Evolutionary conservation across 2,329 filamentous ascomycete species (phyloP).

Genomic region (Paraphaeosphaeria sporulosa): DNA sequence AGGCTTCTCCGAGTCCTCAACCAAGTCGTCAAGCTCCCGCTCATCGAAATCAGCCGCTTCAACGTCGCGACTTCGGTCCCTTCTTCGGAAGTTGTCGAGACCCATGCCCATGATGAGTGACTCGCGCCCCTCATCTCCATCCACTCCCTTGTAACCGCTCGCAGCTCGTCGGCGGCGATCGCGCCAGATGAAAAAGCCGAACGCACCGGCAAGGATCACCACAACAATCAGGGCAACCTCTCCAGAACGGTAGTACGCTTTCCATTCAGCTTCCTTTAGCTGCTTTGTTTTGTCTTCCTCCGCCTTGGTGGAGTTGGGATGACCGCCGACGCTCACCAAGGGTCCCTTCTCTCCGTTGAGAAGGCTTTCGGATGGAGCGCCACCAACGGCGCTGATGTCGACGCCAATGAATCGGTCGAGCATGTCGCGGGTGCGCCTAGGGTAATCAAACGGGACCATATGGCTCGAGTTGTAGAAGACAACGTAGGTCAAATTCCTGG

Average conservation of each 20-base stretch:
- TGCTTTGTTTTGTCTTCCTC: slow-evolving; percentile 73
- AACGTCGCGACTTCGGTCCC: slow-evolving; percentile 57
- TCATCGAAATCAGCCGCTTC: slow-evolving; percentile 71
- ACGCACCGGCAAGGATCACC: slow-evolving; percentile 72
- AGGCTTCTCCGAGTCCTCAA: slow-evolving; percentile 36
- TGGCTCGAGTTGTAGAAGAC: slow-evolving; percentile 95
- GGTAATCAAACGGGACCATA: slow-evolving; percentile 97
- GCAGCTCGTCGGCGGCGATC: slow-evolving; percentile 56
- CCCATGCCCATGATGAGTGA: slow-evolving; percentile 54
- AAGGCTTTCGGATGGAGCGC: slow-evolving; percentile 76
- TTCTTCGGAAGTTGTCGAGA: slow-evolving; percentile 57
- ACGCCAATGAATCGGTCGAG: slow-evolving; percentile 95
- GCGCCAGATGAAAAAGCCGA: slow-evolving; percentile 75
- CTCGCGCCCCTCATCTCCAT: slow-evolving; percentile 53
- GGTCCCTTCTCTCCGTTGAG: slow-evolving; percentile 87
- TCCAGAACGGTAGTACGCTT: slow-evolving; percentile 86
- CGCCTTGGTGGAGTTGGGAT: slow-evolving; percentile 72
- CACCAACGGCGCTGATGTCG: slow-evolving; percentile 88
- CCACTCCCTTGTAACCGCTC: slow-evolving; percentile 55
- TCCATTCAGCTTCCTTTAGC: slow-evolving; percentile 85
- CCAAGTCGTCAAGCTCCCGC: slow-evolving; percentile 64
- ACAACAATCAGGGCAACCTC: slow-evolving; percentile 86
- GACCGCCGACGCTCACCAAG: slow-evolving; percentile 78
- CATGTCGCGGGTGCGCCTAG: slow-evolving; percentile 90
- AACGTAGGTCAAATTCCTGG: slow-evolving; percentile 94